These are phyloP conservation scores for Backusella tuberculispora DNA, from an alignment of 192 early-diverging fungal genomes.

Conservation along the genomic window DNA sequence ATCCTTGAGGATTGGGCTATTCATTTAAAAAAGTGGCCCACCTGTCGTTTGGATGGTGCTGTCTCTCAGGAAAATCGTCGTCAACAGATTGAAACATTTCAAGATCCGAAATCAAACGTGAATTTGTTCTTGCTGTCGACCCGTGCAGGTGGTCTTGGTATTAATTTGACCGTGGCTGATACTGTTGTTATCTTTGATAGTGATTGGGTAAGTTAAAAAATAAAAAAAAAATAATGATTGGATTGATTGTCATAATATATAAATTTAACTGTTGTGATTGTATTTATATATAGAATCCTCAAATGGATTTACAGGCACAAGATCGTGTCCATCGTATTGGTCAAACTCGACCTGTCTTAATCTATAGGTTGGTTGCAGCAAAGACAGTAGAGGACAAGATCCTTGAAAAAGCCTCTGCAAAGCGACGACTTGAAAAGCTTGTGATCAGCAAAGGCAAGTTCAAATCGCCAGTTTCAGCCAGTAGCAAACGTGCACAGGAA, in stretches of 20 bases:
- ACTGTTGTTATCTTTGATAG: slow-evolving; percentile 96
- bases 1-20: slow-evolving; percentile 92
- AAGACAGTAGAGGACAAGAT: slow-evolving; percentile 88
- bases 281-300: slow-evolving; percentile 78
- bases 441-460: slow-evolving; percentile 91
- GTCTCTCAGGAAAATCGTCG: slow-evolving; percentile 84
- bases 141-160: slow-evolving; percentile 95
- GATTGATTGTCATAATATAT: neutral
- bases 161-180: slow-evolving; percentile 96
- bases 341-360: slow-evolving; percentile 87
- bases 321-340: slow-evolving; percentile 97
- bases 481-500: slow-evolving; percentile 39
- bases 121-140: slow-evolving; percentile 93
- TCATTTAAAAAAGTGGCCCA: slow-evolving; percentile 73
- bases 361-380: slow-evolving; percentile 86
- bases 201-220: slow-evolving; percentile 72
- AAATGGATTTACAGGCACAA: slow-evolving; percentile 96
- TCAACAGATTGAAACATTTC: slow-evolving; percentile 78
- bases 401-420: slow-evolving; percentile 77
- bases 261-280: neutral
- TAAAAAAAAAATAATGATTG: neutral
- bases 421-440: slow-evolving; percentile 89
- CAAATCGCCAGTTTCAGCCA: slow-evolving; percentile 54
- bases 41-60: slow-evolving; percentile 90
- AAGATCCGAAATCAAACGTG: slow-evolving; percentile 53